phyloP scores from a whole-genome alignment of 176 grass and related monocot species.

The Hordeum marinum region DNA sequence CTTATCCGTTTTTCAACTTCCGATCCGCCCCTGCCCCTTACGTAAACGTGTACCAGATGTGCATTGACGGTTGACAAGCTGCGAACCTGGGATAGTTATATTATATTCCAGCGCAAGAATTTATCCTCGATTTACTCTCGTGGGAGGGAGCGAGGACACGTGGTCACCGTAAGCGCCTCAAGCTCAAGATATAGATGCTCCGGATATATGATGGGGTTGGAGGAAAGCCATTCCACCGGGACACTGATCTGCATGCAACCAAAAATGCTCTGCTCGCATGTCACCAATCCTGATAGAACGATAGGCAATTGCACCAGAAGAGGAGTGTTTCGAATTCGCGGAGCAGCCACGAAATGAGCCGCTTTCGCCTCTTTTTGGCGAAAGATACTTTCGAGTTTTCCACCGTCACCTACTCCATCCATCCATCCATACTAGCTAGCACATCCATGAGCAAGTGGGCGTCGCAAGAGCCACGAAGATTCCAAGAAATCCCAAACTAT shows the following conservation, averaged over 20 bases:
- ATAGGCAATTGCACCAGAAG: neutral
- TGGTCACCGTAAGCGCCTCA: neutral
- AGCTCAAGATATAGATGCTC: neutral
- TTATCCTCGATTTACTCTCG: neutral
- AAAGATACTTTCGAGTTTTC: neutral
- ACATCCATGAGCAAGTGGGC: neutral
- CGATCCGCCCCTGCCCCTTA: too few species aligned
- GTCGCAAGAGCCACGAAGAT: neutral
- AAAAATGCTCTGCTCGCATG: conserved; percentile 6
- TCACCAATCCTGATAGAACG: neutral
- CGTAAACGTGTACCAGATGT: too few species aligned
- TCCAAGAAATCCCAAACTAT: neutral
- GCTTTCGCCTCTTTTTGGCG: conserved; percentile 12
- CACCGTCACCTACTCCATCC: neutral
- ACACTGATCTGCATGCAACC: neutral
- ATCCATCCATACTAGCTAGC: neutral
- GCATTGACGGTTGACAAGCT: too few species aligned
- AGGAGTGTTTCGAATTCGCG: neutral
- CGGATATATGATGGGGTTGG: neutral
- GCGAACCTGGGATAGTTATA: neutral
- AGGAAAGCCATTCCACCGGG: neutral
- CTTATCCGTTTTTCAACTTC: too few species aligned
- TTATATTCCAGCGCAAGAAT: neutral
- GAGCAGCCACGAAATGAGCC: neutral
- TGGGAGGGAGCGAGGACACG: neutral